A percentile compares a stretch with the other conserved stretches of the same genome.
phyloP scores from a whole-genome alignment of 257 asterid genomes.

The Gynochthodes officinalis region DNA sequence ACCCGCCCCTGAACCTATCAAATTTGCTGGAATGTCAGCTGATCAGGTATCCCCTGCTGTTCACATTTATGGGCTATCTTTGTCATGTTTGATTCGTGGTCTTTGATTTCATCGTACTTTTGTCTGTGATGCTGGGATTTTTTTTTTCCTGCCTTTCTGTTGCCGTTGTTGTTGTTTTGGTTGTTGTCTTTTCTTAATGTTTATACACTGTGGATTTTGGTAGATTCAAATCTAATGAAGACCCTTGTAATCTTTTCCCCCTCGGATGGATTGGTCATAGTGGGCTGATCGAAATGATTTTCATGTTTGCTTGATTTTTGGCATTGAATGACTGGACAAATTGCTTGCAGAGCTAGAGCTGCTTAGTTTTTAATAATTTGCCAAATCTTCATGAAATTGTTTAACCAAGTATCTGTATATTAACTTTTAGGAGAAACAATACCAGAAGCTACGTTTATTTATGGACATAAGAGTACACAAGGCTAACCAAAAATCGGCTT shows the following conservation, averaged over 20 bases:
- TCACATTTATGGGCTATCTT: not conserved
- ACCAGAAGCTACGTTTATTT: not conserved
- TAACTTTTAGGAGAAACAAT: not conserved
- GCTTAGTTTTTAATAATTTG: not conserved
- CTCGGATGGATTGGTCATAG: not conserved
- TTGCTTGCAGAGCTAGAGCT: not conserved
- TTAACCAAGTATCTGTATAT: not conserved
- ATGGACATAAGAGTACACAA: not conserved
- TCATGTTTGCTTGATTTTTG: not conserved
- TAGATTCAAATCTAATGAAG: not conserved
- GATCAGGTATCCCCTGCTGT: conserved; percentile 14
- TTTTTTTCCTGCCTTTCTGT: not conserved
- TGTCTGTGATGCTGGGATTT: conserved; percentile 1
- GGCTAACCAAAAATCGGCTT: not conserved
- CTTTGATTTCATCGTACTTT: not conserved
- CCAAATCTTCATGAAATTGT: not conserved
- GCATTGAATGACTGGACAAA: not conserved
- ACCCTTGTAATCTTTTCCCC: not conserved
- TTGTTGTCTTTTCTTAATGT: not conserved
- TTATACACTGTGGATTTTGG: not conserved
- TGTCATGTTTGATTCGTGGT: not conserved
- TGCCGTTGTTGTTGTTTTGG: not conserved
- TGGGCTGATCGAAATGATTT: not conserved
- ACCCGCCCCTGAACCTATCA: not conserved
- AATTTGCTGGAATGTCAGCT: conserved; percentile 10